These are phyloP conservation scores for Mortierella sp. DNA, from an alignment of 371 early-diverging fungal species.

Conservation along the genomic window DNA sequence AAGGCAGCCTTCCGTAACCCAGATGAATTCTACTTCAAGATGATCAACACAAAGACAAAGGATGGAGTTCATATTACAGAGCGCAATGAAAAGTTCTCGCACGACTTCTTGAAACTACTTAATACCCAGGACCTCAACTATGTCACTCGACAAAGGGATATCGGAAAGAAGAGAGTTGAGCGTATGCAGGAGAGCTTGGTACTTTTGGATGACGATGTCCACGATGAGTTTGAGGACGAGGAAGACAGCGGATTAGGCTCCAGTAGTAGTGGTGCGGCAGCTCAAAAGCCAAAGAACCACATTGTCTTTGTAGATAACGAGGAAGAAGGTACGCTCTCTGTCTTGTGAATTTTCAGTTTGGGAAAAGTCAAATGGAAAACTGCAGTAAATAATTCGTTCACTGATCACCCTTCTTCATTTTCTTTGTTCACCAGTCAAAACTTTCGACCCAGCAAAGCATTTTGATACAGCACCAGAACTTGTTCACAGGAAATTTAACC, in stretches of 20 bases:
- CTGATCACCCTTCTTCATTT: conserved; percentile 7
- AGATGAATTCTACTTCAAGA: conserved; percentile 98
- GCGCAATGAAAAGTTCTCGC: conserved; percentile 78
- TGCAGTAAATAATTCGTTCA: background rate
- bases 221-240: conserved; percentile 61
- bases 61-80: conserved; percentile 86
- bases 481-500: conserved; percentile 84
- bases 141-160: conserved; percentile 81
- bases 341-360: no score
- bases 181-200: conserved; percentile 42
- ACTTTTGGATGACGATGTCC: conserved; percentile 59
- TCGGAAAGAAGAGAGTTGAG: conserved; percentile 73
- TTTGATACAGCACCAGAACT: conserved; percentile 90
- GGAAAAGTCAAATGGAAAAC: no score
- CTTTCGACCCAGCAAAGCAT: conserved; percentile 78
- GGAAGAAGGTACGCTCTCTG: conserved; percentile 72
- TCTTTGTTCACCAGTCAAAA: conserved; percentile 57
- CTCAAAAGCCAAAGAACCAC: conserved; percentile 73
- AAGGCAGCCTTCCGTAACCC: conserved; percentile 92
- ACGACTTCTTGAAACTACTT: conserved; percentile 85
- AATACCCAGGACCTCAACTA: conserved; percentile 95
- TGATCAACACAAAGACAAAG: conserved; percentile 89
- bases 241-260: conserved; percentile 47
- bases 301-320: conserved; percentile 92
- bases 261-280: conserved; percentile 15